Percentiles rank a stretch among this genome's conserved stretches.
phyloP scores from a whole-genome alignment of 225 moss, liverwort and hornwort species.

The Bryoerythrophyllum caledonicum region DNA sequence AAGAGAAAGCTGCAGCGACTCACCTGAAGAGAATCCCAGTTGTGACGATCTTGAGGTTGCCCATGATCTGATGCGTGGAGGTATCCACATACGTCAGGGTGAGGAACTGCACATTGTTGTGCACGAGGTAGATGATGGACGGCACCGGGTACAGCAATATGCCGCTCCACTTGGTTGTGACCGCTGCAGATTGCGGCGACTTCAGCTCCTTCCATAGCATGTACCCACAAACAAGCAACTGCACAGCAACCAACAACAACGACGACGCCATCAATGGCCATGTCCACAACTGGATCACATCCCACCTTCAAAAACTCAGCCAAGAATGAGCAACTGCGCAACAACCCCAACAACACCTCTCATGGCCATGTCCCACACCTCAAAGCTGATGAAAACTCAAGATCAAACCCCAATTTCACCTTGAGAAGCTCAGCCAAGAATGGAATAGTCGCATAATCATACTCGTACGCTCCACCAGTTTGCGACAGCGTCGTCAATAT shows the following conservation, averaged over 20 bases:
- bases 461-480: conserved; percentile 62
- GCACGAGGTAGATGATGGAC: conserved; percentile 81
- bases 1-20: background rate
- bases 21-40: conserved; percentile 87
- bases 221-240: conserved; percentile 73
- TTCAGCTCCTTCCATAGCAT: conserved; percentile 71
- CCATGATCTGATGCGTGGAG: conserved; percentile 94
- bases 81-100: conserved; percentile 88
- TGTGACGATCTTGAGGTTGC: conserved; percentile 91
- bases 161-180: conserved; percentile 72
- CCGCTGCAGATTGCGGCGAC: conserved; percentile 35
- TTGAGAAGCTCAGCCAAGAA: conserved; percentile 80
- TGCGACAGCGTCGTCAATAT: conserved; percentile 89
- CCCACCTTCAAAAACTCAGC: conserved; percentile 70
- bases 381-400: background rate
- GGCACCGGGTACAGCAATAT: conserved; percentile 72
- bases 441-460: conserved; percentile 88
- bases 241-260: conserved; percentile 15
- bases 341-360: background rate
- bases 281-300: background rate
- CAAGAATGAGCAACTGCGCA: conserved; percentile 68
- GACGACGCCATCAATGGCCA: background rate
- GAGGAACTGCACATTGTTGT: conserved; percentile 91
- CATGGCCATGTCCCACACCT: background rate
- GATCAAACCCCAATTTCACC: conserved; percentile 28